Conservation (phyloP, 2,329 filamentous ascomycete genomes). For the Talaromyces sp. region DNA sequence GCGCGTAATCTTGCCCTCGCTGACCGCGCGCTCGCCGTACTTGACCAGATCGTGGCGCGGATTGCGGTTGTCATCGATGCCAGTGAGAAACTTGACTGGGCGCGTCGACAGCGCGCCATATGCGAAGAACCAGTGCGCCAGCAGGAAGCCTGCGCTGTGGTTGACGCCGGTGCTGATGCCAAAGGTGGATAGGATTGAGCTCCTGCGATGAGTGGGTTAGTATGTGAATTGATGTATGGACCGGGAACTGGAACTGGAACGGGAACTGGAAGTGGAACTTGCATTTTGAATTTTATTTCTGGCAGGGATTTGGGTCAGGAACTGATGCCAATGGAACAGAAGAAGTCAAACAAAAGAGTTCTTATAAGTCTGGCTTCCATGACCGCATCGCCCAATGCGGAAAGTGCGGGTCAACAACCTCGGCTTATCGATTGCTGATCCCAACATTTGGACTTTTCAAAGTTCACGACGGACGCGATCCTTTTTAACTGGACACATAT, state of each 20-base stretch:
- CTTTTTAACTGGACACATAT: neutral
- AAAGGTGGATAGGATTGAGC: constrained; percentile 1
- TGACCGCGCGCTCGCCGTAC: constrained; percentile 41
- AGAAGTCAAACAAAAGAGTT: no score
- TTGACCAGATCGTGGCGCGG: constrained; percentile 44
- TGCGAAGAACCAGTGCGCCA: constrained; percentile 27
- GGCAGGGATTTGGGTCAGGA: no score
- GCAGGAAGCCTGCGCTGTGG: neutral
- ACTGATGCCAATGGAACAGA: neutral
- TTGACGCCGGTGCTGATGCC: constrained; percentile 1
- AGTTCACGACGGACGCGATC: no score
- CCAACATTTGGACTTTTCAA: neutral
- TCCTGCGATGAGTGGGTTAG: neutral
- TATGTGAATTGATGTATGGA: neutral
- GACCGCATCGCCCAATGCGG: neutral
- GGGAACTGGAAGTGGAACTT: neutral
- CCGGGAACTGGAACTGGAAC: neutral
- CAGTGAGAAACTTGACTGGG: constrained; percentile 37
- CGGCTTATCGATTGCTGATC: neutral
- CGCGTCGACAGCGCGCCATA: constrained; percentile 42
- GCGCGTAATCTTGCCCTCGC: constrained; percentile 40
- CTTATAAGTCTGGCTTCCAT: neutral
- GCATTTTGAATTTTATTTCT: neutral
- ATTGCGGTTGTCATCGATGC: constrained; percentile 44
- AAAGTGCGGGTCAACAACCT: neutral